These are phyloP conservation scores for Sideroxylon spinosum DNA, from an alignment of 179 eudicot species.

Conservation along the genomic window DNA sequence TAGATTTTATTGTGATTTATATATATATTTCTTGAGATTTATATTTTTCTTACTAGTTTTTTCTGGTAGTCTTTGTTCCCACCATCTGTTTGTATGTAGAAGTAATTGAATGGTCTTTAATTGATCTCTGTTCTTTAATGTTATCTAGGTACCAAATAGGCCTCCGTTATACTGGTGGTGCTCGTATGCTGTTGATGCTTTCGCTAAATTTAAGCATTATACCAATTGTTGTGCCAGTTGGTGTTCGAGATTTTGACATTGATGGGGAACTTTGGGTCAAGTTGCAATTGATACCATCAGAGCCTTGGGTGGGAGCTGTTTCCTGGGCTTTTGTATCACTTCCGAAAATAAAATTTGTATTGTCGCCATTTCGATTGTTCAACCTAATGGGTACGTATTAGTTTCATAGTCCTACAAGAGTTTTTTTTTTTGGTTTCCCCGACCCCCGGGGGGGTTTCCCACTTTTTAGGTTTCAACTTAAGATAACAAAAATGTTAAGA, in stretches of 20 bases:
- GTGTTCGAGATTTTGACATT: constrained; percentile 89
- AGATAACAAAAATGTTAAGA: too few relatives aligned
- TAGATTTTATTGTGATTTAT: background rate
- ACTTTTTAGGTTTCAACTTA: background rate
- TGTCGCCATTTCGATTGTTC: constrained; percentile 92
- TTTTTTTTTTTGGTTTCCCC: background rate
- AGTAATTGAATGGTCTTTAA: background rate
- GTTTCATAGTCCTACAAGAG: constrained; percentile 7
- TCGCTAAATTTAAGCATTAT: constrained; percentile 77
- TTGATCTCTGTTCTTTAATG: constrained; percentile 12
- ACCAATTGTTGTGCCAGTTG: constrained; percentile 84
- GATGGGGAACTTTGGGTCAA: constrained; percentile 99
- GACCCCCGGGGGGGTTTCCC: background rate
- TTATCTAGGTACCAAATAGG: constrained; percentile 87
- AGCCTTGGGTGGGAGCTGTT: constrained; percentile 95
- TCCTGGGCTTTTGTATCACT: constrained; percentile 98
- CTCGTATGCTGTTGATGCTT: constrained; percentile 86
- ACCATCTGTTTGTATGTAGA: background rate
- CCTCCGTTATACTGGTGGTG: constrained; percentile 93
- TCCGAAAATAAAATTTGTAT: constrained; percentile 79
- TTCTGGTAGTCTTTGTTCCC: background rate
- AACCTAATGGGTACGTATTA: constrained; percentile 78
- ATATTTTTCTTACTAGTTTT: background rate
- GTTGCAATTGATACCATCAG: constrained; percentile 70
- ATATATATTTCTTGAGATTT: background rate